phyloP scores from a whole-genome alignment of 2,329 filamentous ascomycete species.

The Atkinsonella texensis region DNA sequence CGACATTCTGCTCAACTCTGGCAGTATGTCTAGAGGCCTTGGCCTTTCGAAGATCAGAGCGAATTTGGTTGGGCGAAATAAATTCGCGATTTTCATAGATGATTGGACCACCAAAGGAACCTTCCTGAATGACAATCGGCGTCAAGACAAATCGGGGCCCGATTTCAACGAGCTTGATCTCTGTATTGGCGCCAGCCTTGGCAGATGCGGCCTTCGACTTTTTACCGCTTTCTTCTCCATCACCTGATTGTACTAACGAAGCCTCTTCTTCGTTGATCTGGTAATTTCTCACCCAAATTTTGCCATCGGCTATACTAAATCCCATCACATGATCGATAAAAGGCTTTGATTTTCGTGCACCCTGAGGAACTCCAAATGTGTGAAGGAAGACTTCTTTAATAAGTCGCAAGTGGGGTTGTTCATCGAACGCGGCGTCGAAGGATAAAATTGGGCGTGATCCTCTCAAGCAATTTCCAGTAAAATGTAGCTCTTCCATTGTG shows the following conservation, averaged over 20 bases:
- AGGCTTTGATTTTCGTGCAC: conserved; percentile 80
- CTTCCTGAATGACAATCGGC: conserved; percentile 90
- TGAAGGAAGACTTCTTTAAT: conserved; percentile 86
- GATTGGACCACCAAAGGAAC: conserved; percentile 87
- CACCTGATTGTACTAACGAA: conserved; percentile 30
- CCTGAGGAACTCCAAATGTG: conserved; percentile 83
- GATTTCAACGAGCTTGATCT: conserved; percentile 80
- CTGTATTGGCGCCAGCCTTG: conserved; percentile 47
- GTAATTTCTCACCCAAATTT: conserved; percentile 93
- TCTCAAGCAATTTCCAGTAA: conserved; percentile 93
- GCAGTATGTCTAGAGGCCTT: conserved; percentile 70
- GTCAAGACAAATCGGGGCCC: conserved; percentile 88
- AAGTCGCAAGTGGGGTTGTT: conserved; percentile 64
- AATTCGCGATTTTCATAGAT: conserved; percentile 99
- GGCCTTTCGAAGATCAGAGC: conserved; percentile 63
- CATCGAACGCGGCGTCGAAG: conserved; percentile 81
- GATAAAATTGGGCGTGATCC: conserved; percentile 83
- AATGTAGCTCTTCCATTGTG: conserved; percentile 94
- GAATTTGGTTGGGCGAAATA: conserved; percentile 88
- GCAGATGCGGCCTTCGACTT: conserved; percentile 22
- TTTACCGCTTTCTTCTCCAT: conserved; percentile 30
- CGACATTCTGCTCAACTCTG: conserved; percentile 61
- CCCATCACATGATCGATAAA: conserved; percentile 94
- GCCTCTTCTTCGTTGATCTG: conserved; percentile 77
- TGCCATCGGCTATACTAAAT: conserved; percentile 81